phyloP scores from a whole-genome alignment of 495 filamentous ascomycete species.

The Neurospora sp. region DNA sequence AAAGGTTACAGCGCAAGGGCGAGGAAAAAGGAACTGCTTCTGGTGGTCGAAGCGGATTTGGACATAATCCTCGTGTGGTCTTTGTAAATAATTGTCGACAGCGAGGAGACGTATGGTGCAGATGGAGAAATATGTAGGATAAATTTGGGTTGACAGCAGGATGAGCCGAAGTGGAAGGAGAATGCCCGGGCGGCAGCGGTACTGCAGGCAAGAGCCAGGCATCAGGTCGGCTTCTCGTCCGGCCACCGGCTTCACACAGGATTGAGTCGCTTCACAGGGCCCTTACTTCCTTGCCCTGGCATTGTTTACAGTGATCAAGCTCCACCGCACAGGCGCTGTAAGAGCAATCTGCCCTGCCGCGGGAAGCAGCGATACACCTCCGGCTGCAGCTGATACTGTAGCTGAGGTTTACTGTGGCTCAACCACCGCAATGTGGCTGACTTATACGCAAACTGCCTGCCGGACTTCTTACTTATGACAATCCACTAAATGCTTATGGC shows the following conservation, averaged over 20 bases:
- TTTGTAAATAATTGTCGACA: background rate
- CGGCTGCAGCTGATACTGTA: background rate
- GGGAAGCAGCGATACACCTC: background rate
- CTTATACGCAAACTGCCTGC: background rate
- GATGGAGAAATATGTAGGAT: background rate
- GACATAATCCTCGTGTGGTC: background rate
- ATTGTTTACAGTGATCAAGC: background rate
- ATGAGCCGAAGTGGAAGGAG: background rate
- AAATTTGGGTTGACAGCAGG: background rate
- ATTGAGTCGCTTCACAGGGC: background rate
- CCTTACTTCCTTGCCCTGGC: background rate
- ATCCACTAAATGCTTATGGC: background rate
- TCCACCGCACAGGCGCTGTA: background rate
- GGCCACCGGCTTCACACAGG: background rate
- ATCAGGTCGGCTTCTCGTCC: background rate
- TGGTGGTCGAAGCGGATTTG: background rate
- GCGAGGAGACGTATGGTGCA: background rate
- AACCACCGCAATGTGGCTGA: background rate
- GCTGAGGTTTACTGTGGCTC: background rate
- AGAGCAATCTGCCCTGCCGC: background rate
- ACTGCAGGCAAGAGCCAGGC: background rate
- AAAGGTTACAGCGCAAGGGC: background rate
- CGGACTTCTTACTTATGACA: background rate
- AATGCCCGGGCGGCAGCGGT: background rate
- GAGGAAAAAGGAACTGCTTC: background rate